phyloP scores from a whole-genome alignment of 306 rosid species.

The Comarum palustre region DNA sequence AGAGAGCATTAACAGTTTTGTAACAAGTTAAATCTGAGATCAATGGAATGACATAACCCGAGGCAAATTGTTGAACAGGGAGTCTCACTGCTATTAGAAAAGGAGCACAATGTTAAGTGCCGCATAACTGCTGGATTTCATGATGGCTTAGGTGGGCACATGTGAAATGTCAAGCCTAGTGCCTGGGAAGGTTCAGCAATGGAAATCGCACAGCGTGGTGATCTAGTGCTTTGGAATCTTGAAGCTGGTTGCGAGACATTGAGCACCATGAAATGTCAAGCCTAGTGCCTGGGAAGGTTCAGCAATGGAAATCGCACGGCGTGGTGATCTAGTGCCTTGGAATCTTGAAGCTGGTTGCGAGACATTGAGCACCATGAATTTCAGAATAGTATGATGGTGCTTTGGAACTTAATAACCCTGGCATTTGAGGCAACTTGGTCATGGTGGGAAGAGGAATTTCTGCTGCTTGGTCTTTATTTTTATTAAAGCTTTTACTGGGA shows the following conservation, averaged over 20 bases:
- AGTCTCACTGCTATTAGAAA: background rate
- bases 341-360: background rate
- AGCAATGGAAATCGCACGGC: background rate
- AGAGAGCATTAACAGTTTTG: too few species aligned
- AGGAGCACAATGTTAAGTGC: slow-evolving; percentile 36
- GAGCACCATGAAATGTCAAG: slow-evolving; percentile 9
- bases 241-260: background rate
- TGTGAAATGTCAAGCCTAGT: background rate
- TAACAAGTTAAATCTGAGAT: slow-evolving; percentile 45
- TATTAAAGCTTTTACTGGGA: background rate
- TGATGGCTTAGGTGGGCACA: slow-evolving; percentile 27
- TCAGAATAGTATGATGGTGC: background rate
- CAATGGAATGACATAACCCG: slow-evolving; percentile 25
- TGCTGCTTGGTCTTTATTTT: background rate
- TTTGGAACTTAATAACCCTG: slow-evolving; percentile 1
- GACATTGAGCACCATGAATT: slow-evolving; percentile 15
- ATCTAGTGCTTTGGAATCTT: background rate
- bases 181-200: slow-evolving; percentile 15
- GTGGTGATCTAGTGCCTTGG: background rate
- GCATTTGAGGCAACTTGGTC: slow-evolving; percentile 9
- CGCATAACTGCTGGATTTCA: slow-evolving; percentile 33
- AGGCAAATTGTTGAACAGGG: slow-evolving; percentile 18
- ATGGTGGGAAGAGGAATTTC: slow-evolving; percentile 3
- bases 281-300: slow-evolving; percentile 12
- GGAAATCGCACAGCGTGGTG: background rate